Evolutionary conservation across 2,329 filamentous ascomycete species (phyloP).

Genomic region (Conoideocrella luteorostrata): DNA sequence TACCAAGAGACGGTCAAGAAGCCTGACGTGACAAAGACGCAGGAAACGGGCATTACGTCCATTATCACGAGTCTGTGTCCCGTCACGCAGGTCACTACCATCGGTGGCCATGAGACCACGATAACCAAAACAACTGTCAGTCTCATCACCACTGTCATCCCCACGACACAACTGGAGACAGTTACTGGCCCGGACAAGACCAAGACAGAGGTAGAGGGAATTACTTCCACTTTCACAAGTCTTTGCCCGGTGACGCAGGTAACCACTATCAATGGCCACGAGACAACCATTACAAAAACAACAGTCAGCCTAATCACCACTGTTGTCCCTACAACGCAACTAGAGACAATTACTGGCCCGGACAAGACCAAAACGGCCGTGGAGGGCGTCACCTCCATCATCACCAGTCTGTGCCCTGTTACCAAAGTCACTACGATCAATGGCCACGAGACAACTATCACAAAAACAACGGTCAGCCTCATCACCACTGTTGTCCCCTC

Average conservation of each 20-base stretch:
- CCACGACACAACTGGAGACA: conserved; percentile 23
- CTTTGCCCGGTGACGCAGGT: conserved; percentile 34
- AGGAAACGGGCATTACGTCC: conserved; percentile 27
- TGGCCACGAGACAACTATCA: conserved; percentile 13
- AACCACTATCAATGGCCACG: conserved; percentile 21
- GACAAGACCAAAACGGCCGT: conserved; percentile 26
- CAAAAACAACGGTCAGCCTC: conserved; percentile 17
- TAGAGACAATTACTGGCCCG: conserved; percentile 24
- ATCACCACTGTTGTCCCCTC: conserved; percentile 22
- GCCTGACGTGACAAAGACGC: conserved; percentile 24
- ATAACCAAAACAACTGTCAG: conserved; percentile 18
- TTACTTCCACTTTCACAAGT: conserved; percentile 34
- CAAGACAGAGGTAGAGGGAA: conserved; percentile 24
- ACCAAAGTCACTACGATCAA: conserved; percentile 26
- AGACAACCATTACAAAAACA: conserved; percentile 16
- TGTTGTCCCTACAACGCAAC: conserved; percentile 20
- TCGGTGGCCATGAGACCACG: conserved; percentile 13
- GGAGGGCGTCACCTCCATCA: conserved; percentile 31
- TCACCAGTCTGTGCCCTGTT: conserved; percentile 37
- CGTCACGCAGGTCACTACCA: conserved; percentile 29
- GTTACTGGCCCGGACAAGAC: conserved; percentile 25
- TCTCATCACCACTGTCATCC: conserved; percentile 21
- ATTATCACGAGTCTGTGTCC: conserved; percentile 39
- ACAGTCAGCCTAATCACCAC: conserved; percentile 19
- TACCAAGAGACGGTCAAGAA: conserved; percentile 23